Conservation (phyloP, 2,329 filamentous ascomycete species). For the Pseudopyrenochaeta lycopersici region DNA sequence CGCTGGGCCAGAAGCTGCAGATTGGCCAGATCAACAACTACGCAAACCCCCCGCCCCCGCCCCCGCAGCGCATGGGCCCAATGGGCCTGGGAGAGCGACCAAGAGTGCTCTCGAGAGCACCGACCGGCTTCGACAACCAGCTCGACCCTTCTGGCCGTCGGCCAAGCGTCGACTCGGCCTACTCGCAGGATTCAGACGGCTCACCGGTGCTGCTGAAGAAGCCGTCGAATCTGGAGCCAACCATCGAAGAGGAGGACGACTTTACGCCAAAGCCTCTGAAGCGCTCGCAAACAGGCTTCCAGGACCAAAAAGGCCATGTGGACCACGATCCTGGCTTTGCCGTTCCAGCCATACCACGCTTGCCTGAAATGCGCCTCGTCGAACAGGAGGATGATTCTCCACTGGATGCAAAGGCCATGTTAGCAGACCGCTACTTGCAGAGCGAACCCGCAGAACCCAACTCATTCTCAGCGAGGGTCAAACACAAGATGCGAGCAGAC, state of each 20-base stretch:
- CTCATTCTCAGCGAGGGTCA: constrained; percentile 57
- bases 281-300: constrained; percentile 66
- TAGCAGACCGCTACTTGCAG: constrained; percentile 38
- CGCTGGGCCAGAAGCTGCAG: constrained; percentile 47
- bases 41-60: constrained; percentile 36
- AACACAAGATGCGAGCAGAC: constrained; percentile 62
- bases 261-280: constrained; percentile 65
- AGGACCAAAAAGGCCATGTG: constrained; percentile 26
- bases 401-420: constrained; percentile 29
- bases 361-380: constrained; percentile 32
- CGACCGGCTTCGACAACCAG: constrained; percentile 44
- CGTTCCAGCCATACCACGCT: constrained; percentile 35
- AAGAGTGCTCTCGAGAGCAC: constrained; percentile 37
- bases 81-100: constrained; percentile 49
- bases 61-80: constrained; percentile 38
- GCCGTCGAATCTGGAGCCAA: constrained; percentile 38
- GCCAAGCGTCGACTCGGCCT: constrained; percentile 43
- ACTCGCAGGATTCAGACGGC: constrained; percentile 43
- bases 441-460: constrained; percentile 47
- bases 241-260: constrained; percentile 51
- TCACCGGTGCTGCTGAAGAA: constrained; percentile 35
- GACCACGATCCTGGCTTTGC: constrained; percentile 57
- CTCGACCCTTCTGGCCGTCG: constrained; percentile 21
- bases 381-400: constrained; percentile 36
- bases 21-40: constrained; percentile 47